Percentiles rank a stretch among this genome's conserved stretches.
phyloP scores from a whole-genome alignment of 257 asterid species.

The Paulownia fortunei region DNA sequence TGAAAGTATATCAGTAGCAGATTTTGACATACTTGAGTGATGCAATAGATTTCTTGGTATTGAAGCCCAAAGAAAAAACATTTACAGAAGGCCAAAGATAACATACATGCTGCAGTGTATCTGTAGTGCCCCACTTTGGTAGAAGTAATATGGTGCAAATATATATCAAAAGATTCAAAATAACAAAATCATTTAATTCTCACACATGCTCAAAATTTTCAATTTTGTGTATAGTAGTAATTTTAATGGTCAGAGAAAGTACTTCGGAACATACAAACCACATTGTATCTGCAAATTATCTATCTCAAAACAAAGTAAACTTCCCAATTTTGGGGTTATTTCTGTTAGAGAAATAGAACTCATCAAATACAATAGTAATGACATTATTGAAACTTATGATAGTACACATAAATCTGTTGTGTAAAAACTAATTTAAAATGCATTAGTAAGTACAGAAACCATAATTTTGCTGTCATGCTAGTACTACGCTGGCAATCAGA shows the following conservation, averaged over 20 bases:
- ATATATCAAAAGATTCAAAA: neutral
- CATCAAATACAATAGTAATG: neutral
- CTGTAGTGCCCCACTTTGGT: neutral
- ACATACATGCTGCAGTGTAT: neutral
- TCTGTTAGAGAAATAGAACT: neutral
- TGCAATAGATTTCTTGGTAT: neutral
- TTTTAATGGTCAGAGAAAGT: neutral
- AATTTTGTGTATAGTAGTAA: neutral
- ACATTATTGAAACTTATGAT: constrained; percentile 17
- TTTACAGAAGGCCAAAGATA: neutral
- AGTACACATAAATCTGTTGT: constrained; percentile 8
- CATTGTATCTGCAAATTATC: neutral
- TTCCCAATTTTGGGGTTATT: neutral
- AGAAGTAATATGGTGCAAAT: neutral
- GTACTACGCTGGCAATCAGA: neutral
- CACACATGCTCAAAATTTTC: neutral
- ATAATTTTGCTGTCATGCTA: neutral
- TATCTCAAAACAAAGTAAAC: neutral
- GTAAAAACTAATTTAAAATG: constrained; percentile 6
- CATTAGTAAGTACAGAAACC: constrained; percentile 10
- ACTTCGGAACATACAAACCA: neutral
- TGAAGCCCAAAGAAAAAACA: neutral
- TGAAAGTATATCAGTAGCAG: neutral
- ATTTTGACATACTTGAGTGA: neutral
- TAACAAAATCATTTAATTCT: neutral